Evolutionary conservation across 1,284 basidiomycete genomes (phyloP).

Genomic region (Filobasidium uniguttulatum): DNA sequence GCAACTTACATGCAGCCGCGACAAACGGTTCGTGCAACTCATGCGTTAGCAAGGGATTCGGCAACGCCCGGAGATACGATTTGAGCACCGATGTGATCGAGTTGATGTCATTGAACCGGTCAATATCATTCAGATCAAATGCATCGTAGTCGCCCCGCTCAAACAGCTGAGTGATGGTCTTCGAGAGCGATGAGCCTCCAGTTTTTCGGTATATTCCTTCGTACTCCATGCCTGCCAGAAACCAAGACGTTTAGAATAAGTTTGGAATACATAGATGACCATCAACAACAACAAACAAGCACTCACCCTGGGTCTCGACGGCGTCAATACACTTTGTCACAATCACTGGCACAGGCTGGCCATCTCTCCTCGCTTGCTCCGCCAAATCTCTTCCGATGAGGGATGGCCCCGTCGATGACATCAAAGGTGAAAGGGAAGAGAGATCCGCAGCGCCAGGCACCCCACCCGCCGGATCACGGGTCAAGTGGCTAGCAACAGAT

Average conservation of each 20-base stretch:
- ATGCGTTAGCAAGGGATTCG: constrained; percentile 78
- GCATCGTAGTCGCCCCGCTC: constrained; percentile 76
- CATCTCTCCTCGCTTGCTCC: constrained; percentile 69
- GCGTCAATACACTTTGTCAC: constrained; percentile 92
- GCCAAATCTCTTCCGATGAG: constrained; percentile 80
- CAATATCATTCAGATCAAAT: constrained; percentile 75
- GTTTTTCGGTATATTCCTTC: constrained; percentile 87
- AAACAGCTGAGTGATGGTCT: constrained; percentile 85
- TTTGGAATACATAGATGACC: too few relatives aligned
- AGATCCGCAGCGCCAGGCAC: too few relatives aligned
- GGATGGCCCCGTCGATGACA: constrained; percentile 61
- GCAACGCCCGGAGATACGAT: constrained; percentile 85
- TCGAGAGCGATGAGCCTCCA: constrained; percentile 82
- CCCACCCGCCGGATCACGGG: too few relatives aligned
- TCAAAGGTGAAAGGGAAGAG: constrained; percentile 9
- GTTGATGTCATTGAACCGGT: constrained; percentile 88
- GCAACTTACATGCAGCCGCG: constrained; percentile 46
- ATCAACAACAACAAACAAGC: neutral
- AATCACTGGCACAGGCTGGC: constrained; percentile 63
- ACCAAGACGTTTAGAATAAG: neutral
- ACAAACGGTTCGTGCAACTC: constrained; percentile 85
- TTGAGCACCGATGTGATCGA: constrained; percentile 94
- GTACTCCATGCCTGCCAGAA: constrained; percentile 33
- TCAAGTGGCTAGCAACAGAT: too few relatives aligned
- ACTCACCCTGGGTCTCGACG: constrained; percentile 68